Conservation (phyloP, 192 early-diverging fungal species). For the Coemansia asiatica region DNA sequence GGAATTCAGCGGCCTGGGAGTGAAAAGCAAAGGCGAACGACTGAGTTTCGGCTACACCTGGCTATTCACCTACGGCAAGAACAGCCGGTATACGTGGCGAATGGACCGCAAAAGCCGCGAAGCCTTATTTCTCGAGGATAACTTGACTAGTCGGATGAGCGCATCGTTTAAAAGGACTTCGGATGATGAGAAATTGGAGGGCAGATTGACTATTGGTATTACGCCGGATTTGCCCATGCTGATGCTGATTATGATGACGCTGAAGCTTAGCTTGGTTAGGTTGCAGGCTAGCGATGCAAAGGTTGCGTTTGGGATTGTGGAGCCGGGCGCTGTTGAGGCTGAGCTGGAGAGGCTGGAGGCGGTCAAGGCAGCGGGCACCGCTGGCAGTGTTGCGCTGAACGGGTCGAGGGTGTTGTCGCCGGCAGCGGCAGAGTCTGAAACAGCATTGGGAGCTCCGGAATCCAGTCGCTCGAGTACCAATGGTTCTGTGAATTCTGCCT, state of each 20-base stretch:
- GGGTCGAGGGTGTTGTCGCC: background rate
- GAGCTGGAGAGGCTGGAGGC: conserved; percentile 2
- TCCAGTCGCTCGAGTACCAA: conserved; percentile 1
- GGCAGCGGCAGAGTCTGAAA: background rate
- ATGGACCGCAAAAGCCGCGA: conserved; percentile 14
- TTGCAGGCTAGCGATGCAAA: conserved; percentile 18
- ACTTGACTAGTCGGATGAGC: conserved; percentile 9
- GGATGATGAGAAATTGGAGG: conserved; percentile 16
- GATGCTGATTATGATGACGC: conserved; percentile 16
- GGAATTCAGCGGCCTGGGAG: conserved; percentile 8
- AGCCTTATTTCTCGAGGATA: conserved; percentile 11
- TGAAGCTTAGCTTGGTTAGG: conserved; percentile 16
- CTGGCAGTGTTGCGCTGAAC: background rate
- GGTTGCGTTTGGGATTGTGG: conserved; percentile 6
- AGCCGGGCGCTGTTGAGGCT: background rate
- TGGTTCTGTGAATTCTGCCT: background rate
- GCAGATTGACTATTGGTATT: conserved; percentile 9
- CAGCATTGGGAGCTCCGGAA: background rate
- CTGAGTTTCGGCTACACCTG: conserved; percentile 21
- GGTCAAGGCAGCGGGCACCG: background rate
- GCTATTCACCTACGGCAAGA: conserved; percentile 16
- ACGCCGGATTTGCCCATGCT: conserved; percentile 16
- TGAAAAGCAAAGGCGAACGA: conserved; percentile 17
- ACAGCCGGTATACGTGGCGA: conserved; percentile 13
- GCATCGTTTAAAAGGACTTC: conserved; percentile 6